Percentiles rank a stretch among this genome's conserved stretches.
Evolutionary conservation across 768 basidiomycete genomes (phyloP).

Genomic region (Termitomyces sp.): DNA sequence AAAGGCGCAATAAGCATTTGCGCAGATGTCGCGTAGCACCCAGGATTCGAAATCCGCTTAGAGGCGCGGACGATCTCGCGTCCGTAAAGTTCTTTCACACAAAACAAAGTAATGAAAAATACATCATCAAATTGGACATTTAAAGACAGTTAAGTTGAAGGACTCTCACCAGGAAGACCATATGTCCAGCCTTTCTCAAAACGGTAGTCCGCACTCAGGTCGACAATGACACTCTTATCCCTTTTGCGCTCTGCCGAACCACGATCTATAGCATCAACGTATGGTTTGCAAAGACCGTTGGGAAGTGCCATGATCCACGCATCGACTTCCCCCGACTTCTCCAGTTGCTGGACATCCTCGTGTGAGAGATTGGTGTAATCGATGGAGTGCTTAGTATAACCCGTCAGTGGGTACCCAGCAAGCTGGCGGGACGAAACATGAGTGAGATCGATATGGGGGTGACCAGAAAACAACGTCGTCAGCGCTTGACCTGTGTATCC

Average conservation of each 20-base stretch:
- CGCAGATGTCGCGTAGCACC: conserved; percentile 92
- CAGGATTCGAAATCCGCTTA: conserved; percentile 93
- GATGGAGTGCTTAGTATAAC: conserved; percentile 74
- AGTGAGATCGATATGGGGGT: conserved; percentile 86
- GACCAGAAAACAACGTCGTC: conserved; percentile 79
- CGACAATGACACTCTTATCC: conserved; percentile 77
- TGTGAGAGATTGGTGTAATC: conserved; percentile 78
- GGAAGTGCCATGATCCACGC: conserved; percentile 99
- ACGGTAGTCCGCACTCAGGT: conserved; percentile 91
- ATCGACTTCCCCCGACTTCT: conserved; percentile 86
- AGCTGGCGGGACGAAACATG: conserved; percentile 97
- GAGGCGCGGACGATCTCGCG: conserved; percentile 65
- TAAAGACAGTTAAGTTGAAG: conserved; percentile 34
- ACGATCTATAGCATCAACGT: conserved; percentile 90
- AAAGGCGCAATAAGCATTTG: conserved; percentile 93
- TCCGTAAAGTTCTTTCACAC: conserved; percentile 75
- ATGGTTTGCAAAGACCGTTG: conserved; percentile 96
- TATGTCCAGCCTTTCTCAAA: conserved; percentile 97
- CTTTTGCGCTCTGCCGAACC: conserved; percentile 56
- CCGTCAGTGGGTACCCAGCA: conserved; percentile 73
- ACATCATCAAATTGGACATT: conserved; percentile 20
- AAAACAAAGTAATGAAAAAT: conserved; percentile 26
- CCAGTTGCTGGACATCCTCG: conserved; percentile 83
- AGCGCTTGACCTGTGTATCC: conserved; percentile 95
- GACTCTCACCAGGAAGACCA: conserved; percentile 93